These are phyloP conservation scores for Knufia fluminis DNA, from an alignment of 2,329 filamentous ascomycete species.

Conservation along the genomic window DNA sequence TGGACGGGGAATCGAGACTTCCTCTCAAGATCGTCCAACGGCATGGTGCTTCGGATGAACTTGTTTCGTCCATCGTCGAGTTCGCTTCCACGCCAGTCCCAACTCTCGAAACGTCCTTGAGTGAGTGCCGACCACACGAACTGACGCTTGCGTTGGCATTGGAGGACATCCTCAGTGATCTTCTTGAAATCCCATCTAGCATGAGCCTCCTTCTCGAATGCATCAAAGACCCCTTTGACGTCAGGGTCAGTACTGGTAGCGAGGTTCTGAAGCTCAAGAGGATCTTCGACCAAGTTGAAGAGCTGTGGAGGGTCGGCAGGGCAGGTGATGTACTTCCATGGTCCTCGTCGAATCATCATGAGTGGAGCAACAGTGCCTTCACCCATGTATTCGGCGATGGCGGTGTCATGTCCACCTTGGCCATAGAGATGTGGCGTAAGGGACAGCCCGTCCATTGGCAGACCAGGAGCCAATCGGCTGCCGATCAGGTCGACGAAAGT, in stretches of 20 bases:
- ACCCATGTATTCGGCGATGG: slow-evolving; percentile 91
- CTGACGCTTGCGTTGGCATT: slow-evolving; percentile 68
- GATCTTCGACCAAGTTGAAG: slow-evolving; percentile 68
- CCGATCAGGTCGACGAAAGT: slow-evolving; percentile 79
- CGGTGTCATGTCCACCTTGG: slow-evolving; percentile 58
- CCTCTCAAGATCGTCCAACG: slow-evolving; percentile 70
- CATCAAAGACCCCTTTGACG: slow-evolving; percentile 32
- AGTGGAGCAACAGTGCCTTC: slow-evolving; percentile 82
- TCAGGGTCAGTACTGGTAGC: slow-evolving; percentile 35
- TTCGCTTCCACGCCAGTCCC: slow-evolving; percentile 66
- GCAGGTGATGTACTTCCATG: slow-evolving; percentile 86
- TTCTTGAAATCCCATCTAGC: slow-evolving; percentile 70
- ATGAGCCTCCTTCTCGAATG: slow-evolving; percentile 64
- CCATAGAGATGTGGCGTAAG: slow-evolving; percentile 69
- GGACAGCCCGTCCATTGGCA: slow-evolving; percentile 81
- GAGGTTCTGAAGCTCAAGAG: slow-evolving; percentile 67
- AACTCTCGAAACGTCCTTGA: slow-evolving; percentile 65
- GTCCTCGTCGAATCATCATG: slow-evolving; percentile 85
- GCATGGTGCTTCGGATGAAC: slow-evolving; percentile 77
- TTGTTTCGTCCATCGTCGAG: slow-evolving; percentile 42
- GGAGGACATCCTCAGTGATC: slow-evolving; percentile 65
- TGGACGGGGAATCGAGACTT: slow-evolving; percentile 57
- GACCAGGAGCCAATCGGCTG: slow-evolving; percentile 54
- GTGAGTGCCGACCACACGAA: slow-evolving; percentile 73
- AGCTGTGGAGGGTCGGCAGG: slow-evolving; percentile 76